A percentile compares a stretch with the other conserved stretches of the same genome.
Conservation (phyloP, 2,329 filamentous ascomycete species). For the Cercospora nicotianae region DNA sequence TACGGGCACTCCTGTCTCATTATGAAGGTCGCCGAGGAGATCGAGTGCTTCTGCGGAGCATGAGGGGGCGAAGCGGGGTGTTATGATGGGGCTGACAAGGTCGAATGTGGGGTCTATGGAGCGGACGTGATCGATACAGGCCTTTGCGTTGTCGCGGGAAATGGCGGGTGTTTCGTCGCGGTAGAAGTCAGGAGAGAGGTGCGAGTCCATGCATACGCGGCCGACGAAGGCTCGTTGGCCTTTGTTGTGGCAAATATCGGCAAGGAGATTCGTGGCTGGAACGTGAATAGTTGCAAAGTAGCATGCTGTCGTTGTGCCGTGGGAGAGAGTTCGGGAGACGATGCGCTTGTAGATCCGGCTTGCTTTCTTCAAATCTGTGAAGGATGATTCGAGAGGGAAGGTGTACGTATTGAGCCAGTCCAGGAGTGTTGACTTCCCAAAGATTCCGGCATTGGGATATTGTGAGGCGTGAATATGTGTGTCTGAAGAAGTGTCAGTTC, state of each 20-base stretch:
- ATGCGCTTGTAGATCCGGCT: constrained; percentile 73
- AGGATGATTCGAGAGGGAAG: constrained; percentile 83
- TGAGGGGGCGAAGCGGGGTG: constrained; percentile 62
- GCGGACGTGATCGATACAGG: constrained; percentile 58
- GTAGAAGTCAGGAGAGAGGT: constrained; percentile 72
- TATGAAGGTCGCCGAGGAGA: constrained; percentile 64
- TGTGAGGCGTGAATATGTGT: constrained; percentile 95
- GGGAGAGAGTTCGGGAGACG: constrained; percentile 75
- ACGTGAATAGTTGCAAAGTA: constrained; percentile 93
- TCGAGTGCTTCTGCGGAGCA: constrained; percentile 58
- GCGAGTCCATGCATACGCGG: constrained; percentile 88
- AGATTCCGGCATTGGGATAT: constrained; percentile 91
- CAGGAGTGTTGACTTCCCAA: constrained; percentile 87
- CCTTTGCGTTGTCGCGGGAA: constrained; percentile 51
- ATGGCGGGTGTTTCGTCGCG: constrained; percentile 67
- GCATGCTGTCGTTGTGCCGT: constrained; percentile 91
- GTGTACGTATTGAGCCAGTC: constrained; percentile 95
- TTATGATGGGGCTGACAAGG: constrained; percentile 77
- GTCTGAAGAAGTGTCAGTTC: constrained; percentile 56
- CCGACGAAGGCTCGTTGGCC: constrained; percentile 92
- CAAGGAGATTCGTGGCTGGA: constrained; percentile 83
- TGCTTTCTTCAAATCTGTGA: constrained; percentile 64
- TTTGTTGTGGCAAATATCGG: constrained; percentile 72
- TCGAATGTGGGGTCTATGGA: constrained; percentile 63
- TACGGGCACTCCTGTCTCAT: constrained; percentile 63